These are phyloP conservation scores for Raffaelea arxii DNA, from an alignment of 2,329 filamentous ascomycete species.

Conservation along the genomic window DNA sequence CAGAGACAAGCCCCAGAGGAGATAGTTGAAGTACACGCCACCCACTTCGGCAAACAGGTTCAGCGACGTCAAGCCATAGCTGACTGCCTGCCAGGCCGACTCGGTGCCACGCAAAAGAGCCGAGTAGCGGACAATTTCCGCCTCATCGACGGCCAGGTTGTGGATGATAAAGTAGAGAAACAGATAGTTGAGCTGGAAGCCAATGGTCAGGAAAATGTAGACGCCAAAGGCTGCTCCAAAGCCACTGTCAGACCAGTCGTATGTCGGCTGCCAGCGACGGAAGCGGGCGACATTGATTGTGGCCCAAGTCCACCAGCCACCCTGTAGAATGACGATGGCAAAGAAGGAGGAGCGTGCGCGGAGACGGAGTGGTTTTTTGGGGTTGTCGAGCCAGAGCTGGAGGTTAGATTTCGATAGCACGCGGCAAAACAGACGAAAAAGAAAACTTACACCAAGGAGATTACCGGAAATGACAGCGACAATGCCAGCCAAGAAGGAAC, in stretches of 20 bases:
- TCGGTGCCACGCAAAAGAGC: slow-evolving; percentile 61
- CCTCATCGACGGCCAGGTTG: slow-evolving; percentile 50
- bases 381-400: slow-evolving; percentile 49
- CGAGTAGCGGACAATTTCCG: slow-evolving; percentile 58
- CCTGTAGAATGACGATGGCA: slow-evolving; percentile 47
- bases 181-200: slow-evolving; percentile 66
- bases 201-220: slow-evolving; percentile 57
- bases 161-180: slow-evolving; percentile 65
- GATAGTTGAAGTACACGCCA: slow-evolving; percentile 61
- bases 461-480: slow-evolving; percentile 58
- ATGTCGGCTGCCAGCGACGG: slow-evolving; percentile 43
- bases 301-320: slow-evolving; percentile 64
- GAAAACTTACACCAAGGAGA: slow-evolving; percentile 43
- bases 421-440: no score
- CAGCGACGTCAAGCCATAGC: slow-evolving; percentile 57
- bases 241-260: slow-evolving; percentile 54
- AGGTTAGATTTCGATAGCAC: no score
- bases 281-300: slow-evolving; percentile 56
- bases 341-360: slow-evolving; percentile 47
- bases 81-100: slow-evolving; percentile 63
- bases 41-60: slow-evolving; percentile 54
- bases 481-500: slow-evolving; percentile 60
- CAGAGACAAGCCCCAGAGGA: slow-evolving; percentile 54
- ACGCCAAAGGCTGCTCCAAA: slow-evolving; percentile 59
- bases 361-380: slow-evolving; percentile 39